Percentiles rank a stretch among this genome's conserved stretches.
Conservation (phyloP, 2,329 filamentous ascomycete genomes). For the Coleophoma eucalyptorum region DNA sequence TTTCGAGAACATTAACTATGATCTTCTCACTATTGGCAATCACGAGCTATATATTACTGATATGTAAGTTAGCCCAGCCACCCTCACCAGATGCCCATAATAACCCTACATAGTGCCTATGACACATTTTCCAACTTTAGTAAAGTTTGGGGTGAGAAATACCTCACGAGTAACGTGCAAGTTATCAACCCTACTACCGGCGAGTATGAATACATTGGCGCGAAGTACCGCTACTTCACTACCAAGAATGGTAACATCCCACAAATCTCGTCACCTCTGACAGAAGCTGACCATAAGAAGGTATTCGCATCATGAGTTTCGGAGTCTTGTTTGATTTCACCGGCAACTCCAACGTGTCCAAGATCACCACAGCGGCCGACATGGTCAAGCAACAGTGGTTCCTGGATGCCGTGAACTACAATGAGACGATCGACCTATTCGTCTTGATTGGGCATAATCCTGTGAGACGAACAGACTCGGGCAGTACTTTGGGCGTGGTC, state of each 20-base stretch:
- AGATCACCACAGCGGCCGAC: constrained; percentile 73
- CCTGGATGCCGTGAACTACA: constrained; percentile 65
- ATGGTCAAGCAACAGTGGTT: constrained; percentile 85
- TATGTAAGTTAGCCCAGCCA: constrained; percentile 34
- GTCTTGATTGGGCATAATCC: constrained; percentile 82
- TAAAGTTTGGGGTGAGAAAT: constrained; percentile 67
- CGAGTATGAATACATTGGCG: constrained; percentile 69
- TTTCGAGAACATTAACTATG: constrained; percentile 74
- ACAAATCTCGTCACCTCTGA: too few relatives aligned
- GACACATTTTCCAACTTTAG: constrained; percentile 79
- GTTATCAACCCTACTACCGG: constrained; percentile 71
- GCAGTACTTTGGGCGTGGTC: constrained; percentile 71
- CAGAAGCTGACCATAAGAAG: background rate
- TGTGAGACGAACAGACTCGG: constrained; percentile 47
- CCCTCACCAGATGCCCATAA: background rate
- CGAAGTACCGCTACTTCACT: constrained; percentile 82
- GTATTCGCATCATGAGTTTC: constrained; percentile 36
- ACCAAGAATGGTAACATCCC: constrained; percentile 68
- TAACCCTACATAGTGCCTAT: constrained; percentile 36
- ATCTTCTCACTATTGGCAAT: constrained; percentile 82
- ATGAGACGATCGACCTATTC: constrained; percentile 75
- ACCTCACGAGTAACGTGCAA: constrained; percentile 90
- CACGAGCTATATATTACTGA: constrained; percentile 86
- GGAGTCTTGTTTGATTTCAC: constrained; percentile 93
- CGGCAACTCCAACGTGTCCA: constrained; percentile 83